Evolutionary conservation across 495 filamentous ascomycete species (phyloP).

Genomic region (Annulohypoxylon moriforme): DNA sequence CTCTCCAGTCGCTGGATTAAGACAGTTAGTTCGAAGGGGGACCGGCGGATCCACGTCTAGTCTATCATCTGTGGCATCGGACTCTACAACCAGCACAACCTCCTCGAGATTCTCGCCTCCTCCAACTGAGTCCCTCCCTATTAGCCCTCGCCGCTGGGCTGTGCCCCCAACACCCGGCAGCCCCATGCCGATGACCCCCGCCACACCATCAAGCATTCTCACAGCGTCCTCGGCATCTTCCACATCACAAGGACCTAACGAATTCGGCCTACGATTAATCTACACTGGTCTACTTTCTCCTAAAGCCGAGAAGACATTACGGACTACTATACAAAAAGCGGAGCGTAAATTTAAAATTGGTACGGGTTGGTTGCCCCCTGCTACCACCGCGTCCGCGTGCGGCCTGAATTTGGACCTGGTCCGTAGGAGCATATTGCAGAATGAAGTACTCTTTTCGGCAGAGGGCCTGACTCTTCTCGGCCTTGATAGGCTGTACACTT

Average conservation of each 20-base stretch:
- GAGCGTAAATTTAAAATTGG: constrained; percentile 58
- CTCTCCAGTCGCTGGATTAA: constrained; percentile 50
- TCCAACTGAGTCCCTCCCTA: constrained; percentile 18
- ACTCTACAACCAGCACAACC: constrained; percentile 53
- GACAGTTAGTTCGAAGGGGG: constrained; percentile 54
- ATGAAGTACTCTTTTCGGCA: constrained; percentile 76
- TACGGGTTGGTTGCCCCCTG: constrained; percentile 54
- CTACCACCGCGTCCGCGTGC: constrained; percentile 50
- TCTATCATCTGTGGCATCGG: constrained; percentile 49
- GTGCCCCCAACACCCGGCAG: constrained; percentile 39
- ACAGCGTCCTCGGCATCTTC: constrained; percentile 49
- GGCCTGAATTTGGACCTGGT: constrained; percentile 65
- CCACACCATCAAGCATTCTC: constrained; percentile 54
- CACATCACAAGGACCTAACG: constrained; percentile 40
- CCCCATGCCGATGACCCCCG: constrained; percentile 54
- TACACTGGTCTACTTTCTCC: constrained; percentile 48
- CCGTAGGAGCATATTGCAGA: constrained; percentile 72
- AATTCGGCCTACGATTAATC: constrained; percentile 55
- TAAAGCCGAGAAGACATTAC: constrained; percentile 54
- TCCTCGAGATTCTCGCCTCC: constrained; percentile 59
- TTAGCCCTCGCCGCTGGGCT: constrained; percentile 45
- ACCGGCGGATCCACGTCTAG: constrained; percentile 40
- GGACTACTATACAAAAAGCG: constrained; percentile 55
- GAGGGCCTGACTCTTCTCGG: constrained; percentile 74
- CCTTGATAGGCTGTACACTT: constrained; percentile 78